Evolutionary conservation across 768 basidiomycete species (phyloP).

Genomic region (Crepidotus variabilis): DNA sequence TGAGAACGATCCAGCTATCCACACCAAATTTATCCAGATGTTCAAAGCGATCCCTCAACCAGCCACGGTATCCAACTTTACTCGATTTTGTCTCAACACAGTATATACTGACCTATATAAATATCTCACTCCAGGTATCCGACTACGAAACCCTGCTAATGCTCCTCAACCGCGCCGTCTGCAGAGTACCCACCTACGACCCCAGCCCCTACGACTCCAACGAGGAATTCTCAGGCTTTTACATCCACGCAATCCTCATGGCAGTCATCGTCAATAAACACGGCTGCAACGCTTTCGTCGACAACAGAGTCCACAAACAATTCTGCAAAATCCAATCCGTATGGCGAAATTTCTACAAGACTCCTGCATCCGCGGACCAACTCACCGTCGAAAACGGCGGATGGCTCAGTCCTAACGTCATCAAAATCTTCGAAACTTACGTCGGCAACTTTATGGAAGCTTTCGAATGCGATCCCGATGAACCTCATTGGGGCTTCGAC

Average conservation of each 20-base stretch:
- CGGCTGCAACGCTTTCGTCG: background rate
- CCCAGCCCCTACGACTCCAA: too few species aligned
- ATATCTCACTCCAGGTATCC: background rate
- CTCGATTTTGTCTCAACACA: too few species aligned
- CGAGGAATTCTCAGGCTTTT: background rate
- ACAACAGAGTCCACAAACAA: background rate
- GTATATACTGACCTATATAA: background rate
- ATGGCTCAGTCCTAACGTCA: too few species aligned
- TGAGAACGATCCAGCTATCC: background rate
- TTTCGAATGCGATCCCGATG: constrained; percentile 36
- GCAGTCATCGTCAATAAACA: background rate
- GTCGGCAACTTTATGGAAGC: constrained; percentile 15
- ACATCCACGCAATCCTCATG: background rate
- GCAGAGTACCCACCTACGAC: background rate
- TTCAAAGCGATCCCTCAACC: background rate
- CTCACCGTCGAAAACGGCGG: too few species aligned
- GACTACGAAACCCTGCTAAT: background rate
- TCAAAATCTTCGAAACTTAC: too few species aligned
- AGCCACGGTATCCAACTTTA: background rate
- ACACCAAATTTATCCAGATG: background rate
- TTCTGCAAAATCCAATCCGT: background rate
- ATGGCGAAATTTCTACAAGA: too few species aligned
- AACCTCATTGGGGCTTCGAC: constrained; percentile 37
- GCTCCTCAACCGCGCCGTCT: background rate
- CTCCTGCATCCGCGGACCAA: too few species aligned